Evolutionary conservation across 1,284 basidiomycete species (phyloP).

Genomic region (Apiotrichum gracile): DNA sequence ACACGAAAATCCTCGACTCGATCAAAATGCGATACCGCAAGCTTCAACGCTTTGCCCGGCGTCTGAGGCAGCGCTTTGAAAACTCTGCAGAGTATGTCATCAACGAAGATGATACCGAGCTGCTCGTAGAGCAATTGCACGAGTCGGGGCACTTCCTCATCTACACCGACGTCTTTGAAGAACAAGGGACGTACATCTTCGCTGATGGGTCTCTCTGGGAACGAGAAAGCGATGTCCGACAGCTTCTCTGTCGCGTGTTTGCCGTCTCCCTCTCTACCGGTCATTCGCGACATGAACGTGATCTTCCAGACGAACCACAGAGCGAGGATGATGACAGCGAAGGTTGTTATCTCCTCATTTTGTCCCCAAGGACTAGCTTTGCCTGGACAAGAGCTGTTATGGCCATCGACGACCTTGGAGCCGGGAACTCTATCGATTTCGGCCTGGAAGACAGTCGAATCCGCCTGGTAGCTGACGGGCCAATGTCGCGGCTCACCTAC

Average conservation of each 20-base stretch:
- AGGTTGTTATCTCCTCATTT: slow-evolving; percentile 68
- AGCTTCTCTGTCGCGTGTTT: slow-evolving; percentile 80
- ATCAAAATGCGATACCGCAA: slow-evolving; percentile 90
- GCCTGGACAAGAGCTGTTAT: slow-evolving; percentile 88
- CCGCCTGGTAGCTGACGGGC: slow-evolving; percentile 80
- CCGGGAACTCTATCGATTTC: slow-evolving; percentile 57
- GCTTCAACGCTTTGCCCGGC: slow-evolving; percentile 82
- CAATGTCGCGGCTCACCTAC: slow-evolving; percentile 64
- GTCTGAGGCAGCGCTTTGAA: slow-evolving; percentile 77
- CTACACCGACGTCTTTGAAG: slow-evolving; percentile 82
- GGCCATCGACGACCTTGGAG: slow-evolving; percentile 55
- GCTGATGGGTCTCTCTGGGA: slow-evolving; percentile 78
- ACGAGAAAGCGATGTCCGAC: slow-evolving; percentile 71
- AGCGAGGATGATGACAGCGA: slow-evolving; percentile 49
- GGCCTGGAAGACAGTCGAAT: slow-evolving; percentile 76
- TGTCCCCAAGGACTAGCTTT: slow-evolving; percentile 82
- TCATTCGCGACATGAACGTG: slow-evolving; percentile 51
- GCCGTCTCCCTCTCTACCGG: slow-evolving; percentile 34
- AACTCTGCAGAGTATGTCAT: slow-evolving; percentile 93
- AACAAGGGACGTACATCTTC: slow-evolving; percentile 89
- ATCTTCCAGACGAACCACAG: slow-evolving; percentile 37
- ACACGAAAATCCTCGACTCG: slow-evolving; percentile 86
- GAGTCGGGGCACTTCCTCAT: slow-evolving; percentile 90
- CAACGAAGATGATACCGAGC: slow-evolving; percentile 70
- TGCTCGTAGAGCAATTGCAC: slow-evolving; percentile 73